A percentile compares a stretch with the other conserved stretches of the same genome.
Conservation (phyloP, 1,284 basidiomycete genomes). For the Singerocomus rubriflavus region DNA sequence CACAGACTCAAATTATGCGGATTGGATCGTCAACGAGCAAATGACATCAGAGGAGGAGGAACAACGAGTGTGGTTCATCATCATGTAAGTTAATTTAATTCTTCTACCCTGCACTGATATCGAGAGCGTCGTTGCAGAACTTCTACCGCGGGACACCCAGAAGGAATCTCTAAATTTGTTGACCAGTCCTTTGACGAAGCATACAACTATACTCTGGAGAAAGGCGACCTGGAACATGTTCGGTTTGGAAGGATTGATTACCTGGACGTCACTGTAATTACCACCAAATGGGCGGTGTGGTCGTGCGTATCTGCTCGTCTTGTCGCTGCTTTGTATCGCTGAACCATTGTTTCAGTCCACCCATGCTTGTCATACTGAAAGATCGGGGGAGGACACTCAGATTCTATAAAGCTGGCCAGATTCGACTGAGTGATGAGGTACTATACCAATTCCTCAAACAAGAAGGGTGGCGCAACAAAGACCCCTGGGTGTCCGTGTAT, state of each 20-base stretch:
- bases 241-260: conserved; percentile 81
- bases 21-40: conserved; percentile 63
- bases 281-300: conserved; percentile 80
- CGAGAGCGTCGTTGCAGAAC: conserved; percentile 42
- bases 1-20: conserved; percentile 70
- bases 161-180: conserved; percentile 62
- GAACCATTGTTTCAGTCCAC: conserved; percentile 48
- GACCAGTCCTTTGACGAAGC: conserved; percentile 70
- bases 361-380: conserved; percentile 60
- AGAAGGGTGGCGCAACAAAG: conserved; percentile 55
- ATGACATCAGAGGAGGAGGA: conserved; percentile 61
- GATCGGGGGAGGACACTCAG: conserved; percentile 70
- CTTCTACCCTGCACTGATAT: conserved; percentile 1
- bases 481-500: conserved; percentile 60
- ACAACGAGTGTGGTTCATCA: conserved; percentile 64
- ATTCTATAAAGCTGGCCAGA: conserved; percentile 64
- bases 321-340: conserved; percentile 3
- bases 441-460: conserved; percentile 61
- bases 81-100: conserved; percentile 52
- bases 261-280: conserved; percentile 71
- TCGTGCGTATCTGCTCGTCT: conserved; percentile 46
- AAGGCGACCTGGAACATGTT: conserved; percentile 65
- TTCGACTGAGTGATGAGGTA: conserved; percentile 54
- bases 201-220: conserved; percentile 57
- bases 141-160: conserved; percentile 53